Evolutionary conservation across 352 stramenopile genomes (phyloP), one percentile per base, ranked within the genome.

Genomic region (Phytophthora multivora): DNA sequence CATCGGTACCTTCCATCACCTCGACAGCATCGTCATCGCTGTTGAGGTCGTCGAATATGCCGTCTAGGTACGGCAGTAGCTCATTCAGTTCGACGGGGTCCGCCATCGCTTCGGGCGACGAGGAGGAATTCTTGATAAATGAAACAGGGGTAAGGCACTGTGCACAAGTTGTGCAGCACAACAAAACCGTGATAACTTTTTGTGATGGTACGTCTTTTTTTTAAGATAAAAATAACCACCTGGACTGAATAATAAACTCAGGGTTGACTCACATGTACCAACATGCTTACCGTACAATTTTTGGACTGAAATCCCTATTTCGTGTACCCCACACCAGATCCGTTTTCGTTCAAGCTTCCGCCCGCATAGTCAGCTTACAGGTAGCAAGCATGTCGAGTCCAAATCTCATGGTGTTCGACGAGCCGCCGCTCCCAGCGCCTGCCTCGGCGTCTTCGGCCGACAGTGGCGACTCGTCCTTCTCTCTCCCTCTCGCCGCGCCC

Each of bases 341-440:
- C 19, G 31, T 42, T 62, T 33, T 33, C 9, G 8, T 12, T 33
- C 8, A 33, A 33, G 11, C 7, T 23, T 23, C 21, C 9, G 28
- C 11, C 51, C 36, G 51, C 42, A 57, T 31, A 35, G 13, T 30
- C 7, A 1, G 4, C n/a, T n/a, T n/a, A n/a, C n/a, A n/a, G n/a
- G n/a, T n/a, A n/a, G n/a, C 3, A n/a, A 18, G 16, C 40, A 66
- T 74, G 66, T 45, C 58, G 54, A 82, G 64, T 56, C 69, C 71
- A 4, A 75, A 77, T 38, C 68, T 86, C 52, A 83, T 86, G 65
- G 16, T 60, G 38, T 86, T 86, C 51, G 71, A 81, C 62, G 66
- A 75, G 46, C 64, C 73, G 28, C 35, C 56, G 30, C 12, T 59
- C 15, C 9, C 56, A 0, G 15, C 48, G 26, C 9, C 62, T 1